phyloP scores from a whole-genome alignment of 23 red algal species.

The Agarophyton chilense region DNA sequence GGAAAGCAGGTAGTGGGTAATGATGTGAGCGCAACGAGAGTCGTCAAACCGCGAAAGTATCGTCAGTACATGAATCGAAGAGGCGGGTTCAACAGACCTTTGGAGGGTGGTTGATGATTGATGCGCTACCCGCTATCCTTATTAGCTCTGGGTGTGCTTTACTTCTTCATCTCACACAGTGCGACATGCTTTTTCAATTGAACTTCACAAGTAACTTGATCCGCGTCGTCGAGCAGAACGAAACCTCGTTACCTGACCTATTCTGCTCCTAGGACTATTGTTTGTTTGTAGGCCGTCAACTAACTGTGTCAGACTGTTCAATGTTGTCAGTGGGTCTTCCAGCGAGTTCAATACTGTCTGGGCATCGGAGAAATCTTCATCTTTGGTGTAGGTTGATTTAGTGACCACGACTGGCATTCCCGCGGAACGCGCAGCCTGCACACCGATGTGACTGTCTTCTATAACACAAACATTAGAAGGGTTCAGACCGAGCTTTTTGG shows the following conservation, averaged over 20 bases:
- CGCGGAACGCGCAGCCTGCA: slow-evolving; percentile 73
- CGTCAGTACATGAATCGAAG: slow-evolving; percentile 95
- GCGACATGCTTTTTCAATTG: background rate
- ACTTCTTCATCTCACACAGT: background rate
- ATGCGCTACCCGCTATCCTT: background rate
- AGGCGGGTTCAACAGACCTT: slow-evolving; percentile 80
- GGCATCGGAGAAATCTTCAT: slow-evolving; percentile 83
- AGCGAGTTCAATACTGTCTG: slow-evolving; percentile 81
- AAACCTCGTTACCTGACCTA: background rate
- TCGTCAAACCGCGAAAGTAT: slow-evolving; percentile 69
- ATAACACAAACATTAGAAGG: slow-evolving; percentile 65
- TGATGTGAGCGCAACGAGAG: slow-evolving; percentile 78
- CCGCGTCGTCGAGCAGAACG: background rate
- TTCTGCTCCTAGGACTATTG: background rate
- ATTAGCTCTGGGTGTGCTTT: background rate
- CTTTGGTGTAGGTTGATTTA: slow-evolving; percentile 79
- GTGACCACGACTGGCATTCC: slow-evolving; percentile 81
- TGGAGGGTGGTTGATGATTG: slow-evolving; percentile 29
- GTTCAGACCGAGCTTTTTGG: slow-evolving; percentile 65
- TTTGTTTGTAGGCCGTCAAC: slow-evolving; percentile 5
- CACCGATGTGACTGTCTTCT: slow-evolving; percentile 76
- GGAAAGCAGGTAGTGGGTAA: slow-evolving; percentile 77
- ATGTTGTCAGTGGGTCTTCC: slow-evolving; percentile 31
- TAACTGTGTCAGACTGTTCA: slow-evolving; percentile 45
- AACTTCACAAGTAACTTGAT: slow-evolving; percentile 7